Evolutionary conservation across 2,329 filamentous ascomycete species (phyloP), one percentile per base, ranked within the genome.

Genomic region (Rasamsonia emersonii): DNA sequence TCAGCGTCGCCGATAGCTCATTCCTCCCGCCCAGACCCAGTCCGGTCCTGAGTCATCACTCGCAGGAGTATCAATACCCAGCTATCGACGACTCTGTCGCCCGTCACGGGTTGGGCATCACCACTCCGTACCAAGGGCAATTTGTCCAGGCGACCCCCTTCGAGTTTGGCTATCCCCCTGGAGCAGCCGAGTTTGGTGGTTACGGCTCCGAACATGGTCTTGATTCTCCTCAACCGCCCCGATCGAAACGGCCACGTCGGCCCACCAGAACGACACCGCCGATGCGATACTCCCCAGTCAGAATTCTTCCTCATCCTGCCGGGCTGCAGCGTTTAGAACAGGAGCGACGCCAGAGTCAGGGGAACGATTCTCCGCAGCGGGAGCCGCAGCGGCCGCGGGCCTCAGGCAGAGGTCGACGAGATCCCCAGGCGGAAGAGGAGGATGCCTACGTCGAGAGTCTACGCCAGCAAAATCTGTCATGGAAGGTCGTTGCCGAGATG

Each of bases 301-400:
- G 34, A 17, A 63, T 63, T 25, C 52, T 59, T 9, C 60, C 60
- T 1, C 46, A 63, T 21, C 60, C 59, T 11, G 51, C 54, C 25
- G 59, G 59, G 0, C 37, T 62, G n/a, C 48, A 56, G 35, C 52
- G 54, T 18, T 42, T 62, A 30, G 54, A 62, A 40, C 50, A 53
- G 15, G 54, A 61, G 37, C 51, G 56, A 19, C 43, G 45, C 20
- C 43, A 48, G 11, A 39, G 41, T n/a, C 47, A 50, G 8, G 36
- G 42, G n/a, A 23, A 24, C 10, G 45, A 56, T 24, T 30, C 44
- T 11, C 40, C 50, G 9, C 42, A 41, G 10, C 43, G 49, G 24
- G 36, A 42, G 15, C 25, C 38, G 7, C 49, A 50, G 19, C 47
- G 44, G 15, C 41, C 50, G 11, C 51, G 54, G 11, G 51, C 54